These are phyloP conservation scores for Cenchrus fungigraminus DNA, from an alignment of 176 grass and related monocot species.

Conservation along the genomic window DNA sequence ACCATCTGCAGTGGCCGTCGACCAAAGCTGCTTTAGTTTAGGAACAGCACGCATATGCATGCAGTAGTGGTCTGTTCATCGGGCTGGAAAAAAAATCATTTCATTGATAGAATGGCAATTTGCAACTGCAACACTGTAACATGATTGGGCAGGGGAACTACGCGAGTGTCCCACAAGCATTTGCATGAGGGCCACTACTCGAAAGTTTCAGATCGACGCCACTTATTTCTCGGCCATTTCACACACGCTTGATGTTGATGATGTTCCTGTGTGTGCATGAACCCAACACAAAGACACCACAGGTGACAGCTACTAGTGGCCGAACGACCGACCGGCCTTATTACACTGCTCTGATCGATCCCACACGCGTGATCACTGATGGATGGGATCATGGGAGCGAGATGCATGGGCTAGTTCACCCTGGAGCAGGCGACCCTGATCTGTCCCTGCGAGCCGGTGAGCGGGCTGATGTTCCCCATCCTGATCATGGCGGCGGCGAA, in stretches of 20 bases:
- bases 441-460: constrained; percentile 39
- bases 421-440: constrained; percentile 41
- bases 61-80: not conserved
- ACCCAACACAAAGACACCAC: too few species aligned
- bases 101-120: not conserved
- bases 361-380: too few species aligned
- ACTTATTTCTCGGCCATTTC: not conserved
- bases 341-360: not conserved
- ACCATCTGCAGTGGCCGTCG: not conserved
- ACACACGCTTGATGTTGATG: not conserved
- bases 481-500: constrained; percentile 53
- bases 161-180: not conserved
- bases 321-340: not conserved
- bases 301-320: not conserved
- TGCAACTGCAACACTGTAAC: not conserved
- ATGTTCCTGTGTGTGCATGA: not conserved
- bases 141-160: not conserved
- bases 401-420: constrained; percentile 17
- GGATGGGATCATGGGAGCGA: too few species aligned
- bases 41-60: not conserved
- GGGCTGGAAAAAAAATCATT: not conserved
- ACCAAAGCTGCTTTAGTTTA: not conserved
- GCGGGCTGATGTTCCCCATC: constrained; percentile 48
- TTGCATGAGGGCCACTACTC: not conserved
- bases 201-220: not conserved